Conservation (phyloP, 2,329 filamentous ascomycete genomes). For the Fusarium pininemorale region DNA sequence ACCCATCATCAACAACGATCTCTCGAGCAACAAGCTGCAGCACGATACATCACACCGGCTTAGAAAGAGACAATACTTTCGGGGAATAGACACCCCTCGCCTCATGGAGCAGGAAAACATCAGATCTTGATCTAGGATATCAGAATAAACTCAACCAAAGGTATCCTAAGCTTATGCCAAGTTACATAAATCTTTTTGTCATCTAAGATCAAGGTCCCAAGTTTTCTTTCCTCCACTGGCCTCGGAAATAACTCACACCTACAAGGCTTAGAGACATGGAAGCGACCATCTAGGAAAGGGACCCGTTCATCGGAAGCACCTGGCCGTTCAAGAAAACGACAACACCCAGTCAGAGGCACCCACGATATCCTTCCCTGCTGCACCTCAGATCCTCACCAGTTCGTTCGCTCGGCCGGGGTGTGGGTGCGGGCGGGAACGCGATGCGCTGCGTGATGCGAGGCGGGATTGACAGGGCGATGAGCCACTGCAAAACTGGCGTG, state of each 20-base stretch:
- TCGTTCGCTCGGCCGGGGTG: conserved; percentile 28
- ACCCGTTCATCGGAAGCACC: conserved; percentile 32
- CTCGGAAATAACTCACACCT: not conserved
- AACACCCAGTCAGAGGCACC: conserved; percentile 29
- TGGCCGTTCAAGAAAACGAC: conserved; percentile 25
- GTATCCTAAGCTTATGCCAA: not conserved
- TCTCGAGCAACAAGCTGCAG: not conserved
- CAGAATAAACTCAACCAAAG: not conserved
- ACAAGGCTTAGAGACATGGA: not conserved
- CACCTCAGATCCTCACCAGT: conserved; percentile 34
- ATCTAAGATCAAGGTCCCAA: not conserved
- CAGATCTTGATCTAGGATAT: not conserved
- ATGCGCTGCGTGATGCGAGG: conserved; percentile 35
- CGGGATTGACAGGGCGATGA: conserved; percentile 40
- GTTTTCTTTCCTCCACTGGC: not conserved
- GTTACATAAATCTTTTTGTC: not conserved
- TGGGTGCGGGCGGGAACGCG: conserved; percentile 32
- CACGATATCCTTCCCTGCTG: conserved; percentile 32
- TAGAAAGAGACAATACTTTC: not conserved
- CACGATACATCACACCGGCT: not conserved
- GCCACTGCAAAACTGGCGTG: conserved; percentile 35
- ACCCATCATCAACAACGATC: not conserved
- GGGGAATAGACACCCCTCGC: not conserved
- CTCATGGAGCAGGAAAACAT: not conserved
- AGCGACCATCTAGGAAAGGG: conserved; percentile 7